Percentiles rank a stretch among this genome's conserved stretches.
These are phyloP conservation scores for Annulohypoxylon bovei DNA, from an alignment of 495 filamentous ascomycete species.

Conservation along the genomic window DNA sequence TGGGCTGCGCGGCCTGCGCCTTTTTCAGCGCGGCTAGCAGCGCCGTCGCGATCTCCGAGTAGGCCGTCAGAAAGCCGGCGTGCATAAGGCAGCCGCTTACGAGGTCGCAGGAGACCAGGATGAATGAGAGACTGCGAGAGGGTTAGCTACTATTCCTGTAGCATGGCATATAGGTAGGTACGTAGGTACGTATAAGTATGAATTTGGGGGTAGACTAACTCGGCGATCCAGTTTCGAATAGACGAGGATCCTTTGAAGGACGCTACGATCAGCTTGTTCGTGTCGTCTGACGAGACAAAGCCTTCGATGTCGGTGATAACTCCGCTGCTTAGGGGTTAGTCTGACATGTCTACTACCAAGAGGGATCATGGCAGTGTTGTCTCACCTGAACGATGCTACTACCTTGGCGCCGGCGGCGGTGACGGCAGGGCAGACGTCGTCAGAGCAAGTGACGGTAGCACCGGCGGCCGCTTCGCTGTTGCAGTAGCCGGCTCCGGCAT, in stretches of 20 bases:
- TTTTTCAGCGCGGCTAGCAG: slow-evolving; percentile 39
- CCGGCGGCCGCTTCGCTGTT: slow-evolving; percentile 60
- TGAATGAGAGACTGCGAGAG: slow-evolving; percentile 45
- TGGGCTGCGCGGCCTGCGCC: slow-evolving; percentile 53
- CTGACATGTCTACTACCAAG: neutral
- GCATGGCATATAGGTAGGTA: neutral
- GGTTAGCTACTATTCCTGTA: slow-evolving; percentile 22
- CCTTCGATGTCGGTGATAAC: slow-evolving; percentile 70
- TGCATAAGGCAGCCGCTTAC: slow-evolving; percentile 49
- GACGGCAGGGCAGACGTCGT: slow-evolving; percentile 68
- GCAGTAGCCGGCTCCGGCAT: slow-evolving; percentile 76
- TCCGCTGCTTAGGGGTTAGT: slow-evolving; percentile 51
- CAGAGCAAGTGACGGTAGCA: slow-evolving; percentile 65
- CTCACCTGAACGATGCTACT: slow-evolving; percentile 70
- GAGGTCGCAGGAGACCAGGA: slow-evolving; percentile 47
- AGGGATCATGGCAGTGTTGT: neutral
- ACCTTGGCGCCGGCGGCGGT: slow-evolving; percentile 64
- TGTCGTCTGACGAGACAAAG: slow-evolving; percentile 73
- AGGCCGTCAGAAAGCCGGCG: slow-evolving; percentile 53
- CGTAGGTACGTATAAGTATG: neutral
- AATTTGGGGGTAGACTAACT: slow-evolving; percentile 55
- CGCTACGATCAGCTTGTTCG: slow-evolving; percentile 69
- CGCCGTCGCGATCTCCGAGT: slow-evolving; percentile 44
- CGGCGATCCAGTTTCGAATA: slow-evolving; percentile 72
- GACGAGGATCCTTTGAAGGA: slow-evolving; percentile 74